These are phyloP conservation scores for Penicillium thymicola DNA, from an alignment of 2,329 filamentous ascomycete genomes.

Conservation along the genomic window DNA sequence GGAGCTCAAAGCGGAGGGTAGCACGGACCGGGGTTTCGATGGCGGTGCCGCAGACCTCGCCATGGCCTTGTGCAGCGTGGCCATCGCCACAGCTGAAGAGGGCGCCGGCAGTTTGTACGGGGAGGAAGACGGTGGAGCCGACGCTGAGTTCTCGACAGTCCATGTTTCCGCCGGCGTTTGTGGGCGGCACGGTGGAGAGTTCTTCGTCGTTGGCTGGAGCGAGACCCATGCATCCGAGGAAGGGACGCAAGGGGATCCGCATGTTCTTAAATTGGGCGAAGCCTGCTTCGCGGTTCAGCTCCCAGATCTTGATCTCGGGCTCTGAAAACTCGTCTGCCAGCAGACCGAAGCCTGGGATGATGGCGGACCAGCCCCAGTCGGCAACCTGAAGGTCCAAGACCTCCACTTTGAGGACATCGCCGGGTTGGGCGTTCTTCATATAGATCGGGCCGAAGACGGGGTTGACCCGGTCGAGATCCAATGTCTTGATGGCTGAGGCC, in stretches of 20 bases:
- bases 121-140: constrained; percentile 50
- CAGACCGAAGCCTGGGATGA: constrained; percentile 52
- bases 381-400: constrained; percentile 47
- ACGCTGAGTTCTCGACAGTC: constrained; percentile 51
- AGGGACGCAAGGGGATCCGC: constrained; percentile 50
- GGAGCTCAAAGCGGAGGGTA: constrained; percentile 48
- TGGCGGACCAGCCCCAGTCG: constrained; percentile 53
- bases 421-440: constrained; percentile 49
- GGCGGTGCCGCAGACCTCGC: constrained; percentile 56
- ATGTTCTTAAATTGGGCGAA: constrained; percentile 49
- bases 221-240: constrained; percentile 53
- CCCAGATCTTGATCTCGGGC: constrained; percentile 50
- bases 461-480: constrained; percentile 45
- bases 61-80: constrained; percentile 54
- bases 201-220: constrained; percentile 47
- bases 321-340: constrained; percentile 49
- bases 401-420: constrained; percentile 53
- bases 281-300: constrained; percentile 39
- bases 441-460: constrained; percentile 53
- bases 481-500: constrained; percentile 38
- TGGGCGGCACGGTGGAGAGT: constrained; percentile 51
- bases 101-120: constrained; percentile 50
- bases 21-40: constrained; percentile 55
- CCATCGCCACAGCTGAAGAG: constrained; percentile 56
- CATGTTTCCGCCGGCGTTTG: constrained; percentile 54